A percentile compares a stretch with the other conserved stretches of the same genome.
Conservation (phyloP, 257 asterid genomes). For the Cynanchum wilfordii region DNA sequence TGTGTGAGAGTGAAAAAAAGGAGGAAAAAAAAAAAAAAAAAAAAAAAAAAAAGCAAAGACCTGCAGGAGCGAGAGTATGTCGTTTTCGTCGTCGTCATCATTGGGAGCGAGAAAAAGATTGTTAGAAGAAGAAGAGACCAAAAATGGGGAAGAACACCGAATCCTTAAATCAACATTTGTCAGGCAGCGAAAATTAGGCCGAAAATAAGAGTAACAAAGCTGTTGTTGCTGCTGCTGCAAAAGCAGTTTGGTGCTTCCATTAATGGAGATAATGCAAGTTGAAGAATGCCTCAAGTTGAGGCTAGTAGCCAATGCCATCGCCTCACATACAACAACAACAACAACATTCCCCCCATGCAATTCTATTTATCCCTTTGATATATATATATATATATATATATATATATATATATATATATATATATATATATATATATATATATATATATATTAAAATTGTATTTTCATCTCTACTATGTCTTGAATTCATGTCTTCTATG, state of each 20-base stretch:
- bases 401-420: no score
- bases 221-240: no score
- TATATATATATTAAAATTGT: no score
- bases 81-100: constrained; percentile 21
- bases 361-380: no score
- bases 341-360: no score
- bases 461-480: no score
- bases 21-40: background rate
- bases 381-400: no score
- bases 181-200: background rate
- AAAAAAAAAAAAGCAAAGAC: constrained; percentile 10
- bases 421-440: no score
- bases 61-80: constrained; percentile 41
- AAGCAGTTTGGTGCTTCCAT: background rate
- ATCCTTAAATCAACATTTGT: background rate
- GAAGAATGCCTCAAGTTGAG: background rate
- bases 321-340: no score
- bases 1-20: no score
- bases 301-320: background rate
- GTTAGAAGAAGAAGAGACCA: background rate
- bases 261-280: background rate
- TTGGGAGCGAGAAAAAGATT: background rate
- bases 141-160: background rate
- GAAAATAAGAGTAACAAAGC: background rate
- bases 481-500: no score